Evolutionary conservation across 2,329 filamentous ascomycete species (phyloP), one percentile per base, ranked within the genome.

Genomic region (Fusarium mangiferae): DNA sequence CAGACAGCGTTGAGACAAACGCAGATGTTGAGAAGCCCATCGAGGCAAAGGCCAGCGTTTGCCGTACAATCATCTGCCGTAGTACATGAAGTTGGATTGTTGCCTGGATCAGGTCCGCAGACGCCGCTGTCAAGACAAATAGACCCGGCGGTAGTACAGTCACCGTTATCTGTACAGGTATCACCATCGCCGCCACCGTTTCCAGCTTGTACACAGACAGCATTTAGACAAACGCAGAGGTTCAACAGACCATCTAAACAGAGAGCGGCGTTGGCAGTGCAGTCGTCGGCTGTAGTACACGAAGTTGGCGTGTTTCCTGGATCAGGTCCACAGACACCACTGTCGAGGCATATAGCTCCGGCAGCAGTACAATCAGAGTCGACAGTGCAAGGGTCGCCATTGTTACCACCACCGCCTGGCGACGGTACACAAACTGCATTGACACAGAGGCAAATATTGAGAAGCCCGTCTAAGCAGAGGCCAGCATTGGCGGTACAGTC

Each of bases 391-490:
- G 59, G 13, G 2, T 58, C 38, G 9, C 59, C 59, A 17, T 28
- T 46, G 20, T 44, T 36, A 9, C 54, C 59, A 3, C 33, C 39
- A 2, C 39, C 59, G 2, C 15, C 38, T 20, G 54, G 39, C 7
- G 39, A 15, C 22, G 15, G 22, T 5, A 60, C 2, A 39, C 57
- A 60, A n/a, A 60, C 26, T 12, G 35, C 26, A 7, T 60, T 28
- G 26, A 60, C 35, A 17, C 57, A 60, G n/a, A 60, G 17, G 15
- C 57, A 60, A n/a, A 54, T 14, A 10, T 67, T 67, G 17, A 67
- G 12, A 1, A 67, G 26, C 2, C 51, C 51, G 24, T 66, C 33
- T 2, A 48, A 15, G 7, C 64, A 67, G 17, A 67, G 44, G 4
- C 44, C 62, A 17, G 48, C 22, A n/a, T 66, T 35, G 1, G 60